Evolutionary conservation across 176 grass and related monocot species (phyloP).

Genomic region (Carex kokanica): DNA sequence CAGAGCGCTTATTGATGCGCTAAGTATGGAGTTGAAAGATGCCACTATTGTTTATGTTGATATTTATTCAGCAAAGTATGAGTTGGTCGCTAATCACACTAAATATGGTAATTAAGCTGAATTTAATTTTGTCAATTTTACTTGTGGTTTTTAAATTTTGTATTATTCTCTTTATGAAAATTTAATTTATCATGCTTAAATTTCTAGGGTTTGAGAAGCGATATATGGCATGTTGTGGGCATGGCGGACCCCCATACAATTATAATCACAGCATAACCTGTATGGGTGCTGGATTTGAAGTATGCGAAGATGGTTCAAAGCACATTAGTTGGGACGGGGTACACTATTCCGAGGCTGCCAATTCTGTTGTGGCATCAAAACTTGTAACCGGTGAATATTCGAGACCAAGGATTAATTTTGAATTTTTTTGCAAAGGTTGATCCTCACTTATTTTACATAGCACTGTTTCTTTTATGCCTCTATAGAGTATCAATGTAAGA

Average conservation of each 20-base stretch:
- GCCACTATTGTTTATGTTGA: constrained; percentile 67
- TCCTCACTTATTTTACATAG: constrained; percentile 15
- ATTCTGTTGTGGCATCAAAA: constrained; percentile 48
- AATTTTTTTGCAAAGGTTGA: constrained; percentile 32
- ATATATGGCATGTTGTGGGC: constrained; percentile 72
- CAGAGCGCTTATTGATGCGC: constrained; percentile 43
- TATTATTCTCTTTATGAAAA: background rate
- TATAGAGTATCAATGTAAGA: constrained; percentile 13
- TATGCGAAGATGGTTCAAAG: constrained; percentile 55
- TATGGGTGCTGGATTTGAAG: constrained; percentile 29
- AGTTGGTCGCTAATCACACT: constrained; percentile 62
- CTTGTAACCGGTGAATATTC: constrained; percentile 46
- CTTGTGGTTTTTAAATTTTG: background rate
- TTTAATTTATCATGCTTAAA: background rate
- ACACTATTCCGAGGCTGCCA: constrained; percentile 76
- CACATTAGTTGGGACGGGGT: constrained; percentile 91
- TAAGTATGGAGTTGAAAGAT: constrained; percentile 45
- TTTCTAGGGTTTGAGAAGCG: constrained; percentile 67
- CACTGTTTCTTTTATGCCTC: background rate
- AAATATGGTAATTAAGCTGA: constrained; percentile 49
- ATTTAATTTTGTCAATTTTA: background rate
- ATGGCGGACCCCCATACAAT: constrained; percentile 85
- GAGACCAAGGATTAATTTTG: constrained; percentile 50
- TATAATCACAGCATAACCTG: constrained; percentile 45
- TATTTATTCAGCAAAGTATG: constrained; percentile 71